Percentiles rank a stretch among this genome's conserved stretches.
These are phyloP conservation scores for Rhododendron vialii DNA, from an alignment of 148 eudicot genomes.

Conservation along the genomic window DNA sequence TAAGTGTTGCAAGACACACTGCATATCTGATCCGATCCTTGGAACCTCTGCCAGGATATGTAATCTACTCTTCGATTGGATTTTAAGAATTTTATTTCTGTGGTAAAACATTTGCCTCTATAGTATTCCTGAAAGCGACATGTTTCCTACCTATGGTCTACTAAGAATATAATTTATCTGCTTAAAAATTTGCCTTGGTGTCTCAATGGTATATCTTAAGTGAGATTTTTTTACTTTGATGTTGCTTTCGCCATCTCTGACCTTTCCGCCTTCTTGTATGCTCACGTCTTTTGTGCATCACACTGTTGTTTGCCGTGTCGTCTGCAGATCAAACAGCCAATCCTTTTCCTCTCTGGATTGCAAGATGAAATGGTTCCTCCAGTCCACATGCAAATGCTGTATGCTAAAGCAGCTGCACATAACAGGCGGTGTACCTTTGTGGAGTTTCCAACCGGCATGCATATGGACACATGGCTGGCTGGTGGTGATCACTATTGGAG, in stretches of 20 bases:
- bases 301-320: not conserved
- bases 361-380: constrained; percentile 98
- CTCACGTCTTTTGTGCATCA: not conserved
- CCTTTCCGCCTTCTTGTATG: not conserved
- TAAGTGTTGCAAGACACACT: not conserved
- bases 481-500: constrained; percentile 93
- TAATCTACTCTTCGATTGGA: not conserved
- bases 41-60: not conserved
- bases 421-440: constrained; percentile 62
- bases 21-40: not conserved
- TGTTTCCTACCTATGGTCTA: not conserved
- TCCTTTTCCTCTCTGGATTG: constrained; percentile 85
- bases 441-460: constrained; percentile 94
- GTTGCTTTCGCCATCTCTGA: not conserved
- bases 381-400: constrained; percentile 73
- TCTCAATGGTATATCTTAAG: not conserved
- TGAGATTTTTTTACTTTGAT: not conserved
- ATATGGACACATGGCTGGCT: constrained; percentile 96
- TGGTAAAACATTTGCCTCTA: not conserved
- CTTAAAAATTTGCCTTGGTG: not conserved
- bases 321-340: constrained; percentile 80
- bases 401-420: constrained; percentile 87
- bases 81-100: not conserved
- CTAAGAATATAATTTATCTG: not conserved
- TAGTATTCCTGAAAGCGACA: not conserved